A percentile compares a stretch with the other conserved stretches of the same genome.
phyloP scores from a whole-genome alignment of 139 green algal genomes.

The Ostreobium quekettii region DNA sequence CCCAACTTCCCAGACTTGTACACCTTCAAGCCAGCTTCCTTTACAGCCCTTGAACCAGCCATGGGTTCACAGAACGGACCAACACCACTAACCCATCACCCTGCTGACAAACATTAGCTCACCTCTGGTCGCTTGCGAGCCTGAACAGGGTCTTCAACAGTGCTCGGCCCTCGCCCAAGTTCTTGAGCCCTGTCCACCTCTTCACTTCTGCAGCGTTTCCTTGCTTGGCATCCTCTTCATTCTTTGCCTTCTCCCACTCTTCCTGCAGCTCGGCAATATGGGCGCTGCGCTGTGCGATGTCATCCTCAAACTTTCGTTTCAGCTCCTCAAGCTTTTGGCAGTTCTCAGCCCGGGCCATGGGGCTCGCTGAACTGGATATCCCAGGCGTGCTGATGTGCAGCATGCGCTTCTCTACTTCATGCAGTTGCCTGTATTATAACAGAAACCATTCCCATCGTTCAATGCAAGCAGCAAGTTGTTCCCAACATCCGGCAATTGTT shows the following conservation, averaged over 20 bases:
- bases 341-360: neutral
- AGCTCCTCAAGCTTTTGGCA: neutral
- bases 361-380: neutral
- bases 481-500: neutral
- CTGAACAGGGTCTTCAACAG: conserved; percentile 66
- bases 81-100: too few species aligned
- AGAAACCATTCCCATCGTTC: neutral
- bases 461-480: neutral
- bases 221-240: conserved; percentile 56
- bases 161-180: conserved; percentile 47
- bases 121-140: conserved; percentile 50
- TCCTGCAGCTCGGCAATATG: conserved; percentile 43
- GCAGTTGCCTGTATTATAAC: neutral
- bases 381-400: neutral
- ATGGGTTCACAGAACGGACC: too few species aligned
- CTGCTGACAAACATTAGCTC: too few species aligned
- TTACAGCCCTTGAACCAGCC: too few species aligned
- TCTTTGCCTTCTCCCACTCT: conserved; percentile 47
- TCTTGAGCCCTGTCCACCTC: conserved; percentile 61
- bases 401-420: conserved; percentile 14
- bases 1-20: too few species aligned
- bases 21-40: too few species aligned
- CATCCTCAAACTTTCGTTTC: conserved; percentile 1
- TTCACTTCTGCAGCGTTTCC: conserved; percentile 48
- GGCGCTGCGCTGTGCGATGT: neutral